A percentile compares a stretch with the other conserved stretches of the same genome.
Conservation (phyloP, 257 asterid genomes). For the Plantago ovata region DNA sequence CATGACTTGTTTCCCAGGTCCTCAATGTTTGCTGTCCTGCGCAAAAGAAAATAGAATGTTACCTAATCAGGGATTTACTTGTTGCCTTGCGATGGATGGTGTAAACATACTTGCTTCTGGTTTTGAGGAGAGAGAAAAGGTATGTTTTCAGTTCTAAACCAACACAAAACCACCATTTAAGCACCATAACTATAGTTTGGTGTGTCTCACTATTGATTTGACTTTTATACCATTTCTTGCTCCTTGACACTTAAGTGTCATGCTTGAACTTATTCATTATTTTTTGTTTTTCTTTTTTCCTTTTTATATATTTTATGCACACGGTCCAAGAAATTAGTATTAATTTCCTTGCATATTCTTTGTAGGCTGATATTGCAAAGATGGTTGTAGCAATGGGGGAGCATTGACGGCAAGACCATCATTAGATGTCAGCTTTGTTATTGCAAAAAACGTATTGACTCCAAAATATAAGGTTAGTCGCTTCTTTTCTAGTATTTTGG, state of each 20-base stretch:
- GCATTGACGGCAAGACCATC: conserved; percentile 60
- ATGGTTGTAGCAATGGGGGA: conserved; percentile 94
- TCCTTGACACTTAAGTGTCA: too few relatives aligned
- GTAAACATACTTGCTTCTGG: conserved; percentile 83
- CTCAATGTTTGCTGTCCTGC: conserved; percentile 86
- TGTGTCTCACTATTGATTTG: too few relatives aligned
- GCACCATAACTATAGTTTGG: too few relatives aligned
- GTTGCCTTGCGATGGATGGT: conserved; percentile 99
- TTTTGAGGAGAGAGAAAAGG: conserved; percentile 82
- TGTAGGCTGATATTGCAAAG: conserved; percentile 67
- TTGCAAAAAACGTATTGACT: conserved; percentile 84
- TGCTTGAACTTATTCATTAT: too few relatives aligned
- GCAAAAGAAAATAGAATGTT: conserved; percentile 83
- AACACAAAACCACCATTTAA: too few relatives aligned
- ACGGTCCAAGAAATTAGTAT: conserved; percentile 11
- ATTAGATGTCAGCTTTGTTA: conserved; percentile 78
- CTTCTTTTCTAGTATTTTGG: conserved; percentile 13
- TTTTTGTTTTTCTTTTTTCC: too few relatives aligned
- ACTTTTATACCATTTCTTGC: too few relatives aligned
- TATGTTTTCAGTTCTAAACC: conserved; percentile 20
- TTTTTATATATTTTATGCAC: conserved; percentile 1
- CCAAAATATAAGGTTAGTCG: conserved; percentile 68
- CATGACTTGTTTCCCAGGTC: conserved; percentile 52
- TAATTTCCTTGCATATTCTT: conserved; percentile 26
- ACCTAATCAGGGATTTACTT: conserved; percentile 80